These are phyloP conservation scores for Acaromyces ingoldii DNA, from an alignment of 1,284 basidiomycete species.

Conservation along the genomic window DNA sequence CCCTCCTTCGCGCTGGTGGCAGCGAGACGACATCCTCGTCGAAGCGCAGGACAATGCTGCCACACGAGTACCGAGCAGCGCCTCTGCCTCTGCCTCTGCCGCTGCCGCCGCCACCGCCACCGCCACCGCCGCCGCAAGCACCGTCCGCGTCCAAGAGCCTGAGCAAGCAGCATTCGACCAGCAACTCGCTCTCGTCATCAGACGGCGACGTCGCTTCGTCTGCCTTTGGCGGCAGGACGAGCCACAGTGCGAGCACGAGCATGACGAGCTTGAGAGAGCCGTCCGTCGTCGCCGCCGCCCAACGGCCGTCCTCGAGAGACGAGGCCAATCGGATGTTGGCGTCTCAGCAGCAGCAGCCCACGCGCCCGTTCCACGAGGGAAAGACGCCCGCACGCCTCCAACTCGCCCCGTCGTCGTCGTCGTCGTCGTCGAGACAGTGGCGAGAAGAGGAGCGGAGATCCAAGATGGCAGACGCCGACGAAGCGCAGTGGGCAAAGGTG, in stretches of 20 bases:
- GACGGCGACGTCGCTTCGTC: background rate
- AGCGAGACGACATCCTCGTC: background rate
- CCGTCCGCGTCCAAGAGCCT: background rate
- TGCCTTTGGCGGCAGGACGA: background rate
- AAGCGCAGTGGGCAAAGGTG: background rate
- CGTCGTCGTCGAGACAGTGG: background rate
- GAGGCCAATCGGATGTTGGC: background rate
- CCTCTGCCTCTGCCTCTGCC: background rate
- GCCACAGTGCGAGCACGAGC: slow-evolving; percentile 8
- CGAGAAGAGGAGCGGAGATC: background rate
- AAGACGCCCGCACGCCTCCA: background rate
- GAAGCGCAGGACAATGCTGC: background rate
- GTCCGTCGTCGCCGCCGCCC: background rate
- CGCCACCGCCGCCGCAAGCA: background rate
- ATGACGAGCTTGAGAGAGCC: slow-evolving; percentile 7
- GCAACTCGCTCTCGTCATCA: background rate
- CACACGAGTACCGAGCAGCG: background rate
- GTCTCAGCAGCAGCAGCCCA: background rate
- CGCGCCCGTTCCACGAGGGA: background rate
- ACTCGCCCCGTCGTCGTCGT: too few relatives aligned
- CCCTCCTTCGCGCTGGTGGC: background rate
- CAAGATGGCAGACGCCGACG: background rate
- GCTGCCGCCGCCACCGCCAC: background rate
- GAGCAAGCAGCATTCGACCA: background rate
- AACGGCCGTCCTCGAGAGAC: too few relatives aligned